Conservation (phyloP, 768 basidiomycete genomes). For the Xanthoconium purpureum region DNA sequence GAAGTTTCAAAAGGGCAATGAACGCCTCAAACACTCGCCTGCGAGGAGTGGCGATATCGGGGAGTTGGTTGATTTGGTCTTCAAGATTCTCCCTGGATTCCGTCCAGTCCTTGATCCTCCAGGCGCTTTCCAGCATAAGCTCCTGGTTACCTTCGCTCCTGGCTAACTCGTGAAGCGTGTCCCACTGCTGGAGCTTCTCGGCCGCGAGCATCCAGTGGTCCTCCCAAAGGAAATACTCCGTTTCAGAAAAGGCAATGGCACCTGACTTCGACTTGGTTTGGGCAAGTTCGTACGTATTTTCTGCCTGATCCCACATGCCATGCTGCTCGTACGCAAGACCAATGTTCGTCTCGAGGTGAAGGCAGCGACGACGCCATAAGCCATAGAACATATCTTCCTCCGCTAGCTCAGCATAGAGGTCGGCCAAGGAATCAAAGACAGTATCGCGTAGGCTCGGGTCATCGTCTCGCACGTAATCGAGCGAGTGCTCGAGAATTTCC, state of each 20-base stretch:
- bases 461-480: constrained; percentile 77
- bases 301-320: constrained; percentile 95
- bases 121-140: constrained; percentile 89
- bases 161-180: constrained; percentile 87
- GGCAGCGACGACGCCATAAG: constrained; percentile 84
- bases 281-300: constrained; percentile 83
- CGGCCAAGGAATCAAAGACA: constrained; percentile 86
- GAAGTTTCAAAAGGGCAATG: constrained; percentile 82
- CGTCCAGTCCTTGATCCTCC: constrained; percentile 92
- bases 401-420: constrained; percentile 90
- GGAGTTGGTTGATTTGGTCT: constrained; percentile 72
- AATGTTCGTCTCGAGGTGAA: constrained; percentile 87
- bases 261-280: constrained; percentile 83
- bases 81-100: constrained; percentile 76
- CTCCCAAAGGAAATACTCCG: constrained; percentile 97
- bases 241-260: constrained; percentile 84
- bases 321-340: constrained; percentile 91
- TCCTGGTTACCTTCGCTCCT: constrained; percentile 88
- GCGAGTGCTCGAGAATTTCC: constrained; percentile 79
- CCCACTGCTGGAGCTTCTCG: constrained; percentile 98
- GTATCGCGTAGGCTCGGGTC: constrained; percentile 78
- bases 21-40: constrained; percentile 97
- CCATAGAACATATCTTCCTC: constrained; percentile 99
- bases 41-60: constrained; percentile 90
- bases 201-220: constrained; percentile 98